Conservation (phyloP, 208 protist genomes). For the Dictyostelium gargantuum region DNA sequence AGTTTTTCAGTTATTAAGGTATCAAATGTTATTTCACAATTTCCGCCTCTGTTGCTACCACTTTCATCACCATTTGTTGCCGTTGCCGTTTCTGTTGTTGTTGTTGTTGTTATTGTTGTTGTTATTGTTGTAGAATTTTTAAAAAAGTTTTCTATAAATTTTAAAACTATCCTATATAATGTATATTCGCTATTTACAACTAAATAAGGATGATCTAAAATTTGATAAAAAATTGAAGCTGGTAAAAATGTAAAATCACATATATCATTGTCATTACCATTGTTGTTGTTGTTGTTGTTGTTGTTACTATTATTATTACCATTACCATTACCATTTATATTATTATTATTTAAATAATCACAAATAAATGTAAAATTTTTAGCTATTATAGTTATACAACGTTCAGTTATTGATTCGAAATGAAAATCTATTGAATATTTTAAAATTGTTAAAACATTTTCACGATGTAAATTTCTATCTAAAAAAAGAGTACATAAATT, state of each 20-base stretch:
- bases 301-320: conserved; percentile 45
- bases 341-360: not conserved
- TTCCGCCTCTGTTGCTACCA: too few species aligned
- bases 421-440: conserved; percentile 45
- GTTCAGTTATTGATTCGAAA: conserved; percentile 45
- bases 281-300: not conserved
- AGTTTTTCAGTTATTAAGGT: not conserved
- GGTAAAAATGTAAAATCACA: conserved; percentile 27
- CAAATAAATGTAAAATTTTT: conserved; percentile 66
- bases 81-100: too few species aligned
- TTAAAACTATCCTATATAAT: conserved; percentile 44
- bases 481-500: conserved; percentile 4
- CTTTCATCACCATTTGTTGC: too few species aligned
- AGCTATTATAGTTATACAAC: conserved; percentile 32
- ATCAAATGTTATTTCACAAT: not conserved
- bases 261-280: not conserved
- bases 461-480: conserved; percentile 19
- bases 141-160: conserved; percentile 3
- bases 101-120: too few species aligned
- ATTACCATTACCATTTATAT: not conserved
- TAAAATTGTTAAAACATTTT: conserved; percentile 46
- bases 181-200: conserved; percentile 58
- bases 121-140: too few species aligned
- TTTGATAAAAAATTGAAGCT: conserved; percentile 12
- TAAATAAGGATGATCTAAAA: conserved; percentile 35